These are phyloP conservation scores for Xylariales sp. DNA, from an alignment of 2,329 filamentous ascomycete genomes.

Conservation along the genomic window DNA sequence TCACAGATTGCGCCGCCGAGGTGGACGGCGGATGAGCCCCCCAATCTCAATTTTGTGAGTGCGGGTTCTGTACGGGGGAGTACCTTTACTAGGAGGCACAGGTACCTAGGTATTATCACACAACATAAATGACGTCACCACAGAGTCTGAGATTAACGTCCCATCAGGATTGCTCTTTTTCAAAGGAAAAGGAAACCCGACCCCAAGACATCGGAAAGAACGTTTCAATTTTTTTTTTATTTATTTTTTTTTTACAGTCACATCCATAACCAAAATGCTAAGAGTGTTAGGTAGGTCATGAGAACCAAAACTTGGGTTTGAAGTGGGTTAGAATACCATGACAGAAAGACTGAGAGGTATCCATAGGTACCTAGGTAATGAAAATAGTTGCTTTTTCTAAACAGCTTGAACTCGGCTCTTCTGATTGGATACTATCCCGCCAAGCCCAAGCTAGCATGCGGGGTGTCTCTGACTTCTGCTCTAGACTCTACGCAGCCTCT, in stretches of 20 bases:
- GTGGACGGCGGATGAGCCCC: constrained; percentile 3
- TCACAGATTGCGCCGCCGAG: not conserved
- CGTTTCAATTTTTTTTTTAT: not conserved
- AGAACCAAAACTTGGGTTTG: not conserved
- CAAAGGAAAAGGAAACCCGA: not conserved
- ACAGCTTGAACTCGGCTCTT: constrained; percentile 26
- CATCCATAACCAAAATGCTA: not conserved
- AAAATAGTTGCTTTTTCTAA: constrained; percentile 20
- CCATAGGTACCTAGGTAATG: not conserved
- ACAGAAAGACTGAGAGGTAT: no score
- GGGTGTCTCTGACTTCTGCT: constrained; percentile 8
- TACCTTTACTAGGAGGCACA: not conserved
- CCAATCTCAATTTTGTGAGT: not conserved
- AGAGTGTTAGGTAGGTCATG: no score
- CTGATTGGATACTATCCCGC: constrained; percentile 32
- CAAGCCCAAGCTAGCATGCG: constrained; percentile 2
- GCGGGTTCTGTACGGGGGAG: not conserved
- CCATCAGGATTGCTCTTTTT: not conserved
- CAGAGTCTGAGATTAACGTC: not conserved
- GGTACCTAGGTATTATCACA: not conserved
- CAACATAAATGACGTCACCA: constrained; percentile 23
- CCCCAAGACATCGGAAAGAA: not conserved
- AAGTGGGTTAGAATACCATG: constrained; percentile 2
- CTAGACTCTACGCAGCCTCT: no score
- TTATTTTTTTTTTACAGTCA: not conserved